Conservation (phyloP, 2,329 filamentous ascomycete genomes). For the Seiridium unicorne region DNA sequence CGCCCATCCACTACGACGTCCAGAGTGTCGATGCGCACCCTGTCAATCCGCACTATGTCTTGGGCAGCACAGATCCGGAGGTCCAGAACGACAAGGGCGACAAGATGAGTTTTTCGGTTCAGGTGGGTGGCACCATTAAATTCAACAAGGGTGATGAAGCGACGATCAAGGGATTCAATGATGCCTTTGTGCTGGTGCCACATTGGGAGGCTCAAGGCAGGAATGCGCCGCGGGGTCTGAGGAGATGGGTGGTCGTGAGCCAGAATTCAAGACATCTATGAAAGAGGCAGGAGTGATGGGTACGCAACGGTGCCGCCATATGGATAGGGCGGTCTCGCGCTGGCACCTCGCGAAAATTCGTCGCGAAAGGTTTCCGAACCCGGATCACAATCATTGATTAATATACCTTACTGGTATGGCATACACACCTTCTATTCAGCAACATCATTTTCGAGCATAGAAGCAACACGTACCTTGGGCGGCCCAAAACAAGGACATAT, state of each 20-base stretch:
- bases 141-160: conserved; percentile 63
- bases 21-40: conserved; percentile 77
- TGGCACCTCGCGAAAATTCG: too few species aligned
- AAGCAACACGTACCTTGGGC: too few species aligned
- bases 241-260: conserved; percentile 66
- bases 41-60: conserved; percentile 65
- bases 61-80: conserved; percentile 50
- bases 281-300: conserved; percentile 6
- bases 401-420: too few species aligned
- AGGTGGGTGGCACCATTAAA: conserved; percentile 70
- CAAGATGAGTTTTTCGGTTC: conserved; percentile 69
- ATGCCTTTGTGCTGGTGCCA: conserved; percentile 78
- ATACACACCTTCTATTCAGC: too few species aligned
- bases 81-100: conserved; percentile 44
- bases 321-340: too few species aligned
- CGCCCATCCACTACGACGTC: conserved; percentile 57
- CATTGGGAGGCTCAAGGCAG: conserved; percentile 60
- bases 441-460: too few species aligned
- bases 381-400: too few species aligned
- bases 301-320: too few species aligned
- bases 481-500: too few species aligned
- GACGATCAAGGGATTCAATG: conserved; percentile 71
- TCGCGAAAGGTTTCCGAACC: too few species aligned
- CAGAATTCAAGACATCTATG: conserved; percentile 67
- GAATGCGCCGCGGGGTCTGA: conserved; percentile 51